These are phyloP conservation scores for Plasmopara muralis DNA, from an alignment of 352 stramenopile species.

Conservation along the genomic window DNA sequence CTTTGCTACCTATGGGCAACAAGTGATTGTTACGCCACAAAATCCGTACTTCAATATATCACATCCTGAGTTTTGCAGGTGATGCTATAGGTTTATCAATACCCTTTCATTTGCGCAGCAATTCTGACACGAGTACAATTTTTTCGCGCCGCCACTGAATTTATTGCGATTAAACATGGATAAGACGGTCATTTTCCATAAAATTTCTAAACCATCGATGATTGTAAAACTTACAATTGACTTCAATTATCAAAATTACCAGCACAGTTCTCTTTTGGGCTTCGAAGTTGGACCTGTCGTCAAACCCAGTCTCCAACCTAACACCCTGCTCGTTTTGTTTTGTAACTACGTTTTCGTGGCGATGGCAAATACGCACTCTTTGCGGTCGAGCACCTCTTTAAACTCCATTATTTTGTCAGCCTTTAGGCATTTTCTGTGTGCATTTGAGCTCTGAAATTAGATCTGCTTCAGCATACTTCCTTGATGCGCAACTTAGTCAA, in stretches of 20 bases:
- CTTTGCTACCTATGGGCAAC: background rate
- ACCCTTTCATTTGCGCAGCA: background rate
- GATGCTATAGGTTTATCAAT: background rate
- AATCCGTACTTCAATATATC: background rate
- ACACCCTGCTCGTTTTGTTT: background rate
- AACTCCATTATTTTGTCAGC: no score
- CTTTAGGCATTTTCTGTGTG: no score
- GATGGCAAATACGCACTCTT: background rate
- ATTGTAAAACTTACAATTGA: background rate
- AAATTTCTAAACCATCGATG: background rate
- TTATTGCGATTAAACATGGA: background rate
- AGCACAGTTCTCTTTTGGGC: background rate
- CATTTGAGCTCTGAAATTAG: no score
- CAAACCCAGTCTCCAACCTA: background rate
- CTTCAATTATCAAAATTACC: background rate
- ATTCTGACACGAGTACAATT: background rate
- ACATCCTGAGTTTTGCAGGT: background rate
- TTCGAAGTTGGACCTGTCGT: background rate
- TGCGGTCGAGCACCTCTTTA: no score
- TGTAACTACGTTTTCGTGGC: background rate
- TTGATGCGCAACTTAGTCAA: background rate
- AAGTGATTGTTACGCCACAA: background rate
- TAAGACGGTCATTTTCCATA: background rate
- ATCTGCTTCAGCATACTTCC: no score
- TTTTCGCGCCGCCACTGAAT: background rate